Evolutionary conservation across 139 green algal species (phyloP).

Genomic region (Tetradesmus obliquus): DNA sequence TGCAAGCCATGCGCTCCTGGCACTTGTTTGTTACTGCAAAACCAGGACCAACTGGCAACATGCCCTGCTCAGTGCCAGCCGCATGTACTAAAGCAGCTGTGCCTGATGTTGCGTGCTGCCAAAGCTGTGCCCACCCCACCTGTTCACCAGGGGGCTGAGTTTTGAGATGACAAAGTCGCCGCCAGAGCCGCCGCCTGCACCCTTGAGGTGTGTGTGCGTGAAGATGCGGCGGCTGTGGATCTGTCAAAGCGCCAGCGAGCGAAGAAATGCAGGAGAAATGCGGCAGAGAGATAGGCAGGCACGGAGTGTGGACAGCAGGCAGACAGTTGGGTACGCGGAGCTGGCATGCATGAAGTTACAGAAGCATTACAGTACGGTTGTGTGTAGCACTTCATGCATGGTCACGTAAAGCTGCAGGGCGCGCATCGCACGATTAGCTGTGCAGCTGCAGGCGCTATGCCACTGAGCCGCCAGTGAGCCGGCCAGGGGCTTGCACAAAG

Average conservation of each 20-base stretch:
- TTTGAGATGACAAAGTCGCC: neutral
- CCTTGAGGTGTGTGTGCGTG: constrained; percentile 3
- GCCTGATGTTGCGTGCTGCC: neutral
- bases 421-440: neutral
- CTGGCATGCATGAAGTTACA: too few relatives aligned
- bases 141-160: constrained; percentile 7
- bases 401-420: neutral
- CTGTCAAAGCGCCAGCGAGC: neutral
- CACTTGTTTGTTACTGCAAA: too few relatives aligned
- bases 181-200: too few relatives aligned
- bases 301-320: neutral
- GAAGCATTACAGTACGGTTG: too few relatives aligned
- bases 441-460: neutral
- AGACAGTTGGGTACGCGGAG: neutral
- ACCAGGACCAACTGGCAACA: too few relatives aligned
- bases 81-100: neutral
- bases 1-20: too few relatives aligned
- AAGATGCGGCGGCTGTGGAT: neutral
- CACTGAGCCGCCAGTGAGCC: too few relatives aligned
- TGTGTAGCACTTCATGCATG: neutral
- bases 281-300: neutral
- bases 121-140: neutral
- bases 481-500: too few relatives aligned
- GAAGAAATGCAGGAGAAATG: neutral
- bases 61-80: too few relatives aligned